Evolutionary conservation across 192 early-diverging fungal genomes (phyloP).

Genomic region (Phycomyces nitens): DNA sequence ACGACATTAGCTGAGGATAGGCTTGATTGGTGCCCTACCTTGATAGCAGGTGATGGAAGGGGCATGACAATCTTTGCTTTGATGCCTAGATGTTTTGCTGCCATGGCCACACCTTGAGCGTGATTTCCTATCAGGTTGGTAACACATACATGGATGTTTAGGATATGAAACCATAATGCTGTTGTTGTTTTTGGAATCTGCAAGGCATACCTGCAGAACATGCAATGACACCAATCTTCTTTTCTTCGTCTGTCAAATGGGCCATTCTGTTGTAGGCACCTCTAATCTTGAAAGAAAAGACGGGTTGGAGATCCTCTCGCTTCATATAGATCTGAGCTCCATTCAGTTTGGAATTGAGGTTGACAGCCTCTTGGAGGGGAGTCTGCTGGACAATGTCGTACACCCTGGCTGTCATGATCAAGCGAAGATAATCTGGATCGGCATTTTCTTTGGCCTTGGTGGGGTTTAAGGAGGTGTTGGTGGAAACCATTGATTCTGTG

Average conservation of each 20-base stretch:
- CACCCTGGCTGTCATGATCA: slow-evolving; percentile 92
- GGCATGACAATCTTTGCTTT: slow-evolving; percentile 99
- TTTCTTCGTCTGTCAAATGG: slow-evolving; percentile 76
- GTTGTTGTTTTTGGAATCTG: too few relatives aligned
- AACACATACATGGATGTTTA: too few relatives aligned
- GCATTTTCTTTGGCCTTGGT: not conserved
- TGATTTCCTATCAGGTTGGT: slow-evolving; percentile 92
- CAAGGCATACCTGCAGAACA: slow-evolving; percentile 77
- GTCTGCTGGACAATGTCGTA: slow-evolving; percentile 94
- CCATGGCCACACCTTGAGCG: slow-evolving; percentile 94
- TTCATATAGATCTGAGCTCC: slow-evolving; percentile 79
- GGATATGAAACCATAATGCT: too few relatives aligned
- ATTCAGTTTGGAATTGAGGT: slow-evolving; percentile 66
- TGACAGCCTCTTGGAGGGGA: slow-evolving; percentile 79
- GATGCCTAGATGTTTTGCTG: slow-evolving; percentile 89
- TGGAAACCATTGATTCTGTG: not conserved
- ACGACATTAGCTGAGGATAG: too few relatives aligned
- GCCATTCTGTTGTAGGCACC: slow-evolving; percentile 95
- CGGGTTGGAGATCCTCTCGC: slow-evolving; percentile 94
- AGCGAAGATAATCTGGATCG: slow-evolving; percentile 84
- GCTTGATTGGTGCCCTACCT: slow-evolving; percentile 31
- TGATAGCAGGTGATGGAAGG: slow-evolving; percentile 45
- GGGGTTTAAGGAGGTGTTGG: not conserved
- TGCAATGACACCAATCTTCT: slow-evolving; percentile 83
- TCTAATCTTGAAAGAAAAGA: slow-evolving; percentile 97